phyloP scores from a whole-genome alignment of 2,329 filamentous ascomycete species.

The Penicillium sp. region DNA sequence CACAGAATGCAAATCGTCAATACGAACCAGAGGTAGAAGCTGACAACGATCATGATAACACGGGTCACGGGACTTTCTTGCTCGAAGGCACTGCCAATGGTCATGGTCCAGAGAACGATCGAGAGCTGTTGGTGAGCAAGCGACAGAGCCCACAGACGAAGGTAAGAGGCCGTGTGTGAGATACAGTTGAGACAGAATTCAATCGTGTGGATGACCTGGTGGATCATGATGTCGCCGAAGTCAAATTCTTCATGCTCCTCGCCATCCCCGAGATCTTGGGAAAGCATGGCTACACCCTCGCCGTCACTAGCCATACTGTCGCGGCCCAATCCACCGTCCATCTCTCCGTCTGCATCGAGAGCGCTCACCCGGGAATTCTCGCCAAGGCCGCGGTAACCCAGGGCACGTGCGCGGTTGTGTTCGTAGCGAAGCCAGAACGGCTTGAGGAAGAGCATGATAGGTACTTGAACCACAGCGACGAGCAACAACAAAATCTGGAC shows the following conservation, averaged over 20 bases:
- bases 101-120: constrained; percentile 96
- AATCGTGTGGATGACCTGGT: constrained; percentile 98
- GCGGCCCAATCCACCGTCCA: constrained; percentile 60
- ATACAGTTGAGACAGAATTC: constrained; percentile 99
- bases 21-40: constrained; percentile 88
- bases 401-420: constrained; percentile 81
- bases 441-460: constrained; percentile 89
- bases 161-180: constrained; percentile 96
- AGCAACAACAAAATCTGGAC: constrained; percentile 79
- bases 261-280: constrained; percentile 70
- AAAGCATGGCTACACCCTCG: constrained; percentile 83
- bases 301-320: constrained; percentile 72
- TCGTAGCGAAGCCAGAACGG: constrained; percentile 93
- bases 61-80: constrained; percentile 63
- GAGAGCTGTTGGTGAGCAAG: constrained; percentile 97
- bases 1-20: constrained; percentile 78
- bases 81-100: constrained; percentile 72
- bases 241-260: constrained; percentile 96
- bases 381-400: constrained; percentile 90
- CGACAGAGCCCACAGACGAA: constrained; percentile 96
- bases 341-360: constrained; percentile 81
- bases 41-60: constrained; percentile 75
- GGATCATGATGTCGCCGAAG: constrained; percentile 96
- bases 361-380: constrained; percentile 86
- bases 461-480: constrained; percentile 81